Evolutionary conservation across 371 early-diverging fungal genomes (phyloP).

Genomic region (Umbelopsis sp.): DNA sequence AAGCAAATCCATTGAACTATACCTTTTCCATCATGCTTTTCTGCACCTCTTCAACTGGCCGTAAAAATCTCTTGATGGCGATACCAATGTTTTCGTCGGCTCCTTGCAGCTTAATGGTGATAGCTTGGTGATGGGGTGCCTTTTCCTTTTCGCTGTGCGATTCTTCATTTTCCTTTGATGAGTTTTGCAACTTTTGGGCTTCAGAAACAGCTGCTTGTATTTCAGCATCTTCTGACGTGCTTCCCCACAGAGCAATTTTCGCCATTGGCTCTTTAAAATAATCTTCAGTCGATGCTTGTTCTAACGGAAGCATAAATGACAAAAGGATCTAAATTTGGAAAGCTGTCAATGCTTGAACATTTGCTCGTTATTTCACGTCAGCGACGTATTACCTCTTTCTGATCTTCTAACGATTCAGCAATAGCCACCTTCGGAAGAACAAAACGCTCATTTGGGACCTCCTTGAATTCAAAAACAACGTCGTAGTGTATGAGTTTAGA

Average conservation of each 20-base stretch:
- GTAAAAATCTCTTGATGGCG: background rate
- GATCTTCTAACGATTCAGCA: conserved; percentile 25
- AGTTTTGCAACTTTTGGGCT: conserved; percentile 1
- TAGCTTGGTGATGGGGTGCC: conserved; percentile 28
- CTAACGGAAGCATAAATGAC: conserved; percentile 39
- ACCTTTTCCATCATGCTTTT: conserved; percentile 16
- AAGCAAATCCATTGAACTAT: background rate
- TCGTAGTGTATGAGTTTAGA: conserved; percentile 30
- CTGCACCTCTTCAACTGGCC: conserved; percentile 1
- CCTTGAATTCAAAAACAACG: conserved; percentile 51
- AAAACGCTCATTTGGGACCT: conserved; percentile 44
- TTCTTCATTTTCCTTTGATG: conserved; percentile 7
- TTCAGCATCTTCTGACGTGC: conserved; percentile 21
- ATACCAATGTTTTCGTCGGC: conserved; percentile 21
- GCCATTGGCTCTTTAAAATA: conserved; percentile 31
- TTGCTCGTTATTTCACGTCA: background rate
- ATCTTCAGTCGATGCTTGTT: conserved; percentile 15
- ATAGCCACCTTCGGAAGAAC: conserved; percentile 47
- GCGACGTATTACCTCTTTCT: conserved; percentile 27
- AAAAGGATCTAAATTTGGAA: conserved; percentile 10
- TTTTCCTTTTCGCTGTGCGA: conserved; percentile 3
- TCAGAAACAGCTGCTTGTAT: conserved; percentile 21
- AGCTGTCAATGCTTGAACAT: background rate
- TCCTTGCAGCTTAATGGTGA: conserved; percentile 30
- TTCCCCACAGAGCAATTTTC: conserved; percentile 35